Percentiles rank a stretch among this genome's conserved stretches.
phyloP scores from a whole-genome alignment of 2,329 filamentous ascomycete species.

The Incumbomyces lentus region DNA sequence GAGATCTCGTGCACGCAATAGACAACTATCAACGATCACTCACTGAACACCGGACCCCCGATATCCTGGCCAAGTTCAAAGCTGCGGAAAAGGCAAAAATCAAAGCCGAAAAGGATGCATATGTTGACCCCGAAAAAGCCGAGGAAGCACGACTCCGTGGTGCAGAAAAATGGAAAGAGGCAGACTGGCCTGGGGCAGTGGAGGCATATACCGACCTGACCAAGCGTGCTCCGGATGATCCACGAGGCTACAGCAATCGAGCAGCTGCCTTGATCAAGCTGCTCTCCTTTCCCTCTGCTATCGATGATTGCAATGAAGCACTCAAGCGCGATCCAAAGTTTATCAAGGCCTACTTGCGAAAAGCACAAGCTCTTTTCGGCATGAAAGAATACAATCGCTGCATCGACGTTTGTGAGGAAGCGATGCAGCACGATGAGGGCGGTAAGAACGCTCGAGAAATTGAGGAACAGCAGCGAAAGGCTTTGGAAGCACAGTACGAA shows the following conservation, averaged over 20 bases:
- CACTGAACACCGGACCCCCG: slow-evolving; percentile 91
- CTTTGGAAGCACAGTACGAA: slow-evolving; percentile 75
- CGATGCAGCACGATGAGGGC: slow-evolving; percentile 63
- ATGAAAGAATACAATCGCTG: slow-evolving; percentile 98
- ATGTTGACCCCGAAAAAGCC: slow-evolving; percentile 82
- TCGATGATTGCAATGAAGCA: slow-evolving; percentile 83
- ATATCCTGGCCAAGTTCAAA: slow-evolving; percentile 85
- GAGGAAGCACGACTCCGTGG: slow-evolving; percentile 92
- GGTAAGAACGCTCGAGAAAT: slow-evolving; percentile 84
- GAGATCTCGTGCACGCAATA: slow-evolving; percentile 68
- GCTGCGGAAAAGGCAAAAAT: slow-evolving; percentile 78
- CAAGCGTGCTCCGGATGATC: slow-evolving; percentile 86
- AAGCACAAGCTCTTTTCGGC: slow-evolving; percentile 87
- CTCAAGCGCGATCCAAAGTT: slow-evolving; percentile 87
- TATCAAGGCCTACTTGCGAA: slow-evolving; percentile 91
- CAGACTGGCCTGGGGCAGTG: slow-evolving; percentile 88
- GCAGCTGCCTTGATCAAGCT: slow-evolving; percentile 95
- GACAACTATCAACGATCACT: slow-evolving; percentile 87
- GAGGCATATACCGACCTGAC: slow-evolving; percentile 94
- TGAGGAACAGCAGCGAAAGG: slow-evolving; percentile 88
- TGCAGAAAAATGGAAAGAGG: slow-evolving; percentile 94
- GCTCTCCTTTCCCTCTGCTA: slow-evolving; percentile 84
- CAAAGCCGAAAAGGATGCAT: slow-evolving; percentile 63
- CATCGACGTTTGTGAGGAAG: slow-evolving; percentile 78
- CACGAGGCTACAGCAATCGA: slow-evolving; percentile 92